Conservation (phyloP, 2,329 filamentous ascomycete species). For the Cercospora nicotianae region DNA sequence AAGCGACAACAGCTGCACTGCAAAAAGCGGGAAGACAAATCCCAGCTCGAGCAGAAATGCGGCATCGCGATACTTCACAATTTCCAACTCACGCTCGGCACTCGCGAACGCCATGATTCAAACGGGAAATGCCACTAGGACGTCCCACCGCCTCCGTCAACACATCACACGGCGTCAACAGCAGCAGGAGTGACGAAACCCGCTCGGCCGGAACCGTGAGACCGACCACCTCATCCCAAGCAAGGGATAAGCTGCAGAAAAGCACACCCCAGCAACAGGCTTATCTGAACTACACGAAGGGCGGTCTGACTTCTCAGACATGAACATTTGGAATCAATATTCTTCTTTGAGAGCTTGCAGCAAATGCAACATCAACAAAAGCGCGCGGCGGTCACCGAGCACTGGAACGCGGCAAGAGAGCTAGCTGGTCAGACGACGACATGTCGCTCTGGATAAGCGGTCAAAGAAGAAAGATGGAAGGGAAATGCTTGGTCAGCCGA, state of each 20-base stretch:
- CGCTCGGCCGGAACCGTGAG: neutral
- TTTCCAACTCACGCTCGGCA: neutral
- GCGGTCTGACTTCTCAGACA: neutral
- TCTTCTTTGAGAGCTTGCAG: neutral
- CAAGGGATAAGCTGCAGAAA: neutral
- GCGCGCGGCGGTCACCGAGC: neutral
- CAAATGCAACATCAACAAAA: neutral
- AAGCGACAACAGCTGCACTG: neutral
- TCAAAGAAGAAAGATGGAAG: neutral
- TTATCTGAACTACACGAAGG: constrained; percentile 4
- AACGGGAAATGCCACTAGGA: neutral
- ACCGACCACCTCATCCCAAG: neutral
- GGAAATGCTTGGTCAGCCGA: neutral
- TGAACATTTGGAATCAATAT: neutral
- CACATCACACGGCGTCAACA: neutral
- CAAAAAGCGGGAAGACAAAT: neutral
- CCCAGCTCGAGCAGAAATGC: neutral
- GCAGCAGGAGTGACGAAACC: neutral
- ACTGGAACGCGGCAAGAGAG: constrained; percentile 6
- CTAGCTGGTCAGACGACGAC: neutral
- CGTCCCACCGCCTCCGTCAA: neutral
- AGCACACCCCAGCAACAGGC: neutral
- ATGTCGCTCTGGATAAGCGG: neutral
- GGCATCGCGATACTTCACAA: neutral
- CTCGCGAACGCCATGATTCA: neutral